phyloP scores from a whole-genome alignment of 495 filamentous ascomycete species.

The Bryoglossum gracile region DNA sequence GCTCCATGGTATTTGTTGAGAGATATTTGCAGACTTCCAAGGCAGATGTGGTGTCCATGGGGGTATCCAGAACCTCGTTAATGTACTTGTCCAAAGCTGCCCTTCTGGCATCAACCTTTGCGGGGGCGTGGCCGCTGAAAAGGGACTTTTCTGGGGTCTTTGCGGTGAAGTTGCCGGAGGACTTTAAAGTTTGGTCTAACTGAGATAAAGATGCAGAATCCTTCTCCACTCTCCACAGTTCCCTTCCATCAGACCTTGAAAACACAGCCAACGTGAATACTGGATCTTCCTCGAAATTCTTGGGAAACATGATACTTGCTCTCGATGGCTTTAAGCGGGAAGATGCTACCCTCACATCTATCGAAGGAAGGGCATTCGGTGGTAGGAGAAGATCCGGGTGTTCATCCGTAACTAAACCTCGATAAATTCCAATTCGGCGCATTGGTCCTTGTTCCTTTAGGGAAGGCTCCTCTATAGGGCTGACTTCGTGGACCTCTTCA shows the following conservation, averaged over 20 bases:
- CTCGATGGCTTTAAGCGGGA: constrained; percentile 89
- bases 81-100: constrained; percentile 78
- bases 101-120: constrained; percentile 84
- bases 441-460: constrained; percentile 8
- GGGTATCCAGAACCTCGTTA: constrained; percentile 71
- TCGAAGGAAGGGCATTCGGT: constrained; percentile 83
- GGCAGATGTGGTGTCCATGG: constrained; percentile 72
- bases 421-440: constrained; percentile 39
- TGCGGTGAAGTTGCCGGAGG: constrained; percentile 54
- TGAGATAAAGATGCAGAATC: constrained; percentile 72
- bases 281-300: constrained; percentile 75
- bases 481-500: constrained; percentile 14
- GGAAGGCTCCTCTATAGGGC: constrained; percentile 7
- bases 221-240: constrained; percentile 93
- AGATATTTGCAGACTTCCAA: constrained; percentile 80
- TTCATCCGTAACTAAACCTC: constrained; percentile 68
- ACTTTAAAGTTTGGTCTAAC: constrained; percentile 73
- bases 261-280: constrained; percentile 88
- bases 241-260: constrained; percentile 65
- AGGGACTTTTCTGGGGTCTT: constrained; percentile 78
- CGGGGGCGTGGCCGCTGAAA: constrained; percentile 89
- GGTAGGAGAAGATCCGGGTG: constrained; percentile 77
- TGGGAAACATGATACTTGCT: constrained; percentile 66
- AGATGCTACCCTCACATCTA: constrained; percentile 80
- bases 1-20: constrained; percentile 75